Evolutionary conservation across 164 flowering plant species (phyloP), one percentile per base, ranked within the genome.

Genomic region (Sedum album): DNA sequence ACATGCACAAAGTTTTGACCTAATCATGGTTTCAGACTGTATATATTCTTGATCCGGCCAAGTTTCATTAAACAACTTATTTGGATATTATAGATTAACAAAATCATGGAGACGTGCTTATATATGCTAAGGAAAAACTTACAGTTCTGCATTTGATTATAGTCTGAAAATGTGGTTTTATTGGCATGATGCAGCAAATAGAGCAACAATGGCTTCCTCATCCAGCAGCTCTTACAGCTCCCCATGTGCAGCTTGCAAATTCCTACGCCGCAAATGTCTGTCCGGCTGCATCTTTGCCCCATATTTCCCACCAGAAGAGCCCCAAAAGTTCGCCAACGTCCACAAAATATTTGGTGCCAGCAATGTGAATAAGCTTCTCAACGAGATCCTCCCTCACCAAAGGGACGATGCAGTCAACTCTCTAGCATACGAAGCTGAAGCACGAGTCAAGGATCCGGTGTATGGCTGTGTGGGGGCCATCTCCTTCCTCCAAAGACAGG

Each of bases 211-310:
- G 91, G 84, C 85, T 30, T 82, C 87, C 60, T 82, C 88, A 66
- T 82, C 87, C 6, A 78, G 80, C 74, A 80, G 76, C 26, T 76
- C 88, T 23, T 80, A 82, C 71, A 78, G n/a, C 49, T 38, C 93
- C 13, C 91, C 94, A 4, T 88, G 94, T 70, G 94, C 94, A 6
- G 94, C 91, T 66, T 88, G 94, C 87, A 88, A 88, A 71, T 85
- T 83, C 79, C 55, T 88, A 35, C 72, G 94, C 70, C 72, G 89
- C 72, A 88, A 85, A 69, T 88, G 94, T 80, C 41, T 80, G 72
- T 82, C 82, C 0, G 86, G 77, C 8, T 88, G 94, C 81, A 74
- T 84, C 1, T 88, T 88, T 65, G 84, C 91, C 26, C 91, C 94
- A 1, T 88, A 88, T 66, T 88, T 88, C 69, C 89, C 91, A 13